A percentile compares a stretch with the other conserved stretches of the same genome.
phyloP scores from a whole-genome alignment of 345 rosid species.

The Syzygium aromaticum region DNA sequence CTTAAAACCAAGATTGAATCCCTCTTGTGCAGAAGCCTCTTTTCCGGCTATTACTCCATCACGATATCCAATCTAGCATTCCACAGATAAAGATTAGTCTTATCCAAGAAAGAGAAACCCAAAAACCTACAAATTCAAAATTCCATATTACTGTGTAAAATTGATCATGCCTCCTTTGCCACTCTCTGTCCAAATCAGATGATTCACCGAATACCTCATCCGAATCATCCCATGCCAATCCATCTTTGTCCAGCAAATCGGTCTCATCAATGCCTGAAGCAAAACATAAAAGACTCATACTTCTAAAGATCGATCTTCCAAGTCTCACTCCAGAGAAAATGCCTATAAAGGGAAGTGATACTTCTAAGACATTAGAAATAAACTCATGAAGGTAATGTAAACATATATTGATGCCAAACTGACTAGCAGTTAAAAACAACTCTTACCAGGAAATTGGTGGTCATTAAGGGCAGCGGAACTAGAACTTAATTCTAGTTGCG shows the following conservation, averaged over 20 bases:
- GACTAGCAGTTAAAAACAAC: not conserved
- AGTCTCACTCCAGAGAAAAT: not conserved
- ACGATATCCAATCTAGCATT: slow-evolving; percentile 61
- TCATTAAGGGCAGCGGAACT: not conserved
- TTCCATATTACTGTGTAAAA: slow-evolving; percentile 33
- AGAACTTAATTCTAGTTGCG: slow-evolving; percentile 15
- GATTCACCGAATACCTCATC: slow-evolving; percentile 33
- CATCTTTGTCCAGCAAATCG: slow-evolving; percentile 22
- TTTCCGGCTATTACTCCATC: slow-evolving; percentile 74
- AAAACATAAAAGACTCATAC: not conserved
- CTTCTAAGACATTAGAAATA: not conserved
- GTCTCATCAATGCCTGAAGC: slow-evolving; percentile 18
- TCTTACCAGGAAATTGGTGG: not conserved
- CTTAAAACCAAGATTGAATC: slow-evolving; percentile 68
- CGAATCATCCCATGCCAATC: slow-evolving; percentile 28
- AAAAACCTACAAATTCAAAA: not conserved
- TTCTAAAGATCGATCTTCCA: not conserved
- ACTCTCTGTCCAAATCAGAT: slow-evolving; percentile 32
- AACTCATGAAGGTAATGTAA: not conserved
- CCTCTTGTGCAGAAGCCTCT: slow-evolving; percentile 70
- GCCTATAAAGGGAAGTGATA: not conserved
- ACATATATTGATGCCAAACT: not conserved
- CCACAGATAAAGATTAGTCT: not conserved
- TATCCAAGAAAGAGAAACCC: not conserved
- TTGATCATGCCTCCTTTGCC: slow-evolving; percentile 30